phyloP scores from a whole-genome alignment of 2,329 filamentous ascomycete species.

The Xylariaceae sp. region DNA sequence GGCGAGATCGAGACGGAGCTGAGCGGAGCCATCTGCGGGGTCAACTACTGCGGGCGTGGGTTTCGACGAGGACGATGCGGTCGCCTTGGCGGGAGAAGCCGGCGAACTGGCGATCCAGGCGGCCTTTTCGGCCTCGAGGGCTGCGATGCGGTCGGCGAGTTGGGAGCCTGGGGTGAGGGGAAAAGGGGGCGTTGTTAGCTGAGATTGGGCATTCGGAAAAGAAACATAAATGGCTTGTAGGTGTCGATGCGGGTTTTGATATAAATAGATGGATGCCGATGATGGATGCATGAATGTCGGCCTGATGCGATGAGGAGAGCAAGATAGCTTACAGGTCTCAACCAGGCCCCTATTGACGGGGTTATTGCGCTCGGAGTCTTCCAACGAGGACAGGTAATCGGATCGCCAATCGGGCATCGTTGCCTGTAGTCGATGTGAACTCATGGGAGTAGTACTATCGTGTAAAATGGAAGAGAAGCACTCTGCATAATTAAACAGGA shows the following conservation, averaged over 20 bases:
- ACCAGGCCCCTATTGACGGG: conserved; percentile 62
- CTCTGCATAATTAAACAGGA: not conserved
- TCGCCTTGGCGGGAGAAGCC: conserved; percentile 20
- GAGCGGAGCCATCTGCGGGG: conserved; percentile 34
- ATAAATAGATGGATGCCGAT: not conserved
- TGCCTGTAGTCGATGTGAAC: no score
- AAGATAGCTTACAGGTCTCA: conserved; percentile 61
- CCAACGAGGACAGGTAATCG: conserved; percentile 72
- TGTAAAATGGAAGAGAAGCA: not conserved
- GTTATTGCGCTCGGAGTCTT: conserved; percentile 64
- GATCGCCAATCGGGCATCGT: conserved; percentile 64
- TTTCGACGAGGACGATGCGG: conserved; percentile 22
- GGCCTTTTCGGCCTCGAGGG: conserved; percentile 55
- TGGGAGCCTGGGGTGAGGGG: conserved; percentile 30
- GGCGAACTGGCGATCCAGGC: conserved; percentile 17
- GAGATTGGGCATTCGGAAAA: not conserved
- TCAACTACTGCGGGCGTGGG: conserved; percentile 17
- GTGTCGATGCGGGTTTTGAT: not conserved
- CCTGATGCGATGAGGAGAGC: not conserved
- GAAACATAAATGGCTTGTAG: not conserved
- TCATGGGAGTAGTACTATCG: not conserved
- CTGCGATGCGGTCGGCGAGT: conserved; percentile 54
- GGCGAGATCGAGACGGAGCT: conserved; percentile 64
- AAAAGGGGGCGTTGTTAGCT: conserved; percentile 4
- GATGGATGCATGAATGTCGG: not conserved